These are phyloP conservation scores for Colletotrichum euphorbiae DNA, from an alignment of 2,329 filamentous ascomycete species.

Conservation along the genomic window DNA sequence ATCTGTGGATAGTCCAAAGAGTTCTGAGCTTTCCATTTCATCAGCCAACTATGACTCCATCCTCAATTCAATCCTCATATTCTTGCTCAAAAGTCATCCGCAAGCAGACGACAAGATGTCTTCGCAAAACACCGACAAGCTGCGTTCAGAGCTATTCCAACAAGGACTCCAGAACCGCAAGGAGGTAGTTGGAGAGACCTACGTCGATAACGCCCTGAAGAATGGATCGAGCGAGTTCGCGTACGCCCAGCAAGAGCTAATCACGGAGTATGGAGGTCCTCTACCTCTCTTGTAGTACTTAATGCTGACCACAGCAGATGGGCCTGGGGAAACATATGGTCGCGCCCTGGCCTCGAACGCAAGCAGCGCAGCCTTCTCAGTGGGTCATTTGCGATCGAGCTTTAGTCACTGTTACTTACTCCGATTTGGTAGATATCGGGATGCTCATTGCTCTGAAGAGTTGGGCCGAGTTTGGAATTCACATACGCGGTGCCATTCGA, in stretches of 20 bases:
- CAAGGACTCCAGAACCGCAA: conserved; percentile 69
- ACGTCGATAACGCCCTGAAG: conserved; percentile 66
- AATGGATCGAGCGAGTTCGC: conserved; percentile 68
- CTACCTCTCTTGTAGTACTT: not conserved
- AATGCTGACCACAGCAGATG: conserved; percentile 21
- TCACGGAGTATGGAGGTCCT: conserved; percentile 61
- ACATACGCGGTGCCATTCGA: conserved; percentile 70
- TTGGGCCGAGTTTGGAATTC: conserved; percentile 68
- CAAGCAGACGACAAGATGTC: not conserved
- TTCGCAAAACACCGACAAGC: conserved; percentile 24
- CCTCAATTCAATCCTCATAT: too few species aligned
- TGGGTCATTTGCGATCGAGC: conserved; percentile 1
- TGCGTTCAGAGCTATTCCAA: conserved; percentile 62
- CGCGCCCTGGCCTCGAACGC: conserved; percentile 68
- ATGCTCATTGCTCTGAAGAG: conserved; percentile 73
- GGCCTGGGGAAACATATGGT: conserved; percentile 73
- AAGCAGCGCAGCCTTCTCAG: conserved; percentile 69
- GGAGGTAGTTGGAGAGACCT: conserved; percentile 68
- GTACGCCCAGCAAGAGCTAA: conserved; percentile 68
- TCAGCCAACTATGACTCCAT: too few species aligned
- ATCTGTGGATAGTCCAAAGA: too few species aligned
- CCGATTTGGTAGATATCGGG: conserved; percentile 58
- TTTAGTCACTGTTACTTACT: too few species aligned
- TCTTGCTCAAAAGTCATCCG: too few species aligned
- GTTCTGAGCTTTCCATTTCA: too few species aligned